phyloP scores from a whole-genome alignment of 2,329 filamentous ascomycete genomes.

The Aspergillus sp. region DNA sequence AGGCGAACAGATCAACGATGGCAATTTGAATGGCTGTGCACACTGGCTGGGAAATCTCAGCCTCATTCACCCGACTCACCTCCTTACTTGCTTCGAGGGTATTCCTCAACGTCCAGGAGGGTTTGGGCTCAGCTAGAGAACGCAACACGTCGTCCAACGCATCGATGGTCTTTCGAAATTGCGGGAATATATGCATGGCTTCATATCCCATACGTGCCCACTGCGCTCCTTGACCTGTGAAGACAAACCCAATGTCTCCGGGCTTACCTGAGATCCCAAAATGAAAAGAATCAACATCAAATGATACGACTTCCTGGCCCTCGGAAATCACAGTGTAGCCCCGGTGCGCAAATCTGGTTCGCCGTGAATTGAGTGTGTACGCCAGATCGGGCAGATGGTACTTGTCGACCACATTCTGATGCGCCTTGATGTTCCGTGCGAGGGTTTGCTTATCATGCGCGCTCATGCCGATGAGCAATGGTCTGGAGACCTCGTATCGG shows the following conservation, averaged over 20 bases:
- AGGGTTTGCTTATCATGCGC: background rate
- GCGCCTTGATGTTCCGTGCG: background rate
- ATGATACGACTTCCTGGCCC: background rate
- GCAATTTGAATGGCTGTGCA: conserved; percentile 30
- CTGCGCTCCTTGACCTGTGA: conserved; percentile 37
- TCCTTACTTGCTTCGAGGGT: too few species aligned
- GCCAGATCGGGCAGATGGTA: conserved; percentile 3
- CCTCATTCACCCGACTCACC: too few species aligned
- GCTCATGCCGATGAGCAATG: background rate
- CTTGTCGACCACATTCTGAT: background rate
- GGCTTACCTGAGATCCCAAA: too few species aligned
- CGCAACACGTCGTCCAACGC: background rate
- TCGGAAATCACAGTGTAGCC: background rate
- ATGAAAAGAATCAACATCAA: background rate
- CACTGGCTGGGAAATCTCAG: conserved; percentile 23
- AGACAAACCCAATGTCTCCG: conserved; percentile 22
- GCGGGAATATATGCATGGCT: conserved; percentile 15
- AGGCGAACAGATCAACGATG: conserved; percentile 22
- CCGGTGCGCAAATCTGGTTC: background rate
- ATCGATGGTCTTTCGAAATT: conserved; percentile 12
- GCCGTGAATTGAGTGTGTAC: conserved; percentile 9
- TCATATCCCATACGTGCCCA: conserved; percentile 28
- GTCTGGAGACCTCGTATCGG: background rate
- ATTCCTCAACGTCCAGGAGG: too few species aligned
- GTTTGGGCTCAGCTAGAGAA: too few species aligned